phyloP scores from a whole-genome alignment of 164 flowering plant species.

The Cinnamomum chago region DNA sequence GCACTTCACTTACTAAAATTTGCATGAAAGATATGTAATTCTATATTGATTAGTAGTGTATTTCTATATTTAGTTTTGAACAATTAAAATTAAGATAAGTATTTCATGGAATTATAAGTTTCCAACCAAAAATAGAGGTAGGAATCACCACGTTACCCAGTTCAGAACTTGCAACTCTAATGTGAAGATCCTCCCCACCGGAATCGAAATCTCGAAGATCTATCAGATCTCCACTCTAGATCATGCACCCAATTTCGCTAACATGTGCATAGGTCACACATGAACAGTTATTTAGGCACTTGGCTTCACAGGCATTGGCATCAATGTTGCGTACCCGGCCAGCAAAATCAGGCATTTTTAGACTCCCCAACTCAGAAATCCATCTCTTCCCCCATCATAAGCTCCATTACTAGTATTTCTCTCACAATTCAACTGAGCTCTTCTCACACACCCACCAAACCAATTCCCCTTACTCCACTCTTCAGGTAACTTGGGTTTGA shows the following conservation, averaged over 20 bases:
- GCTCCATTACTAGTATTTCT: background rate
- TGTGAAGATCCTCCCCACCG: constrained; percentile 10
- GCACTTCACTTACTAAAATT: background rate
- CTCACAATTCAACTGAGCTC: constrained; percentile 7
- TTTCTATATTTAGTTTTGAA: background rate
- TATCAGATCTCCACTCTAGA: constrained; percentile 3
- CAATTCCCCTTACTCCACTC: constrained; percentile 15
- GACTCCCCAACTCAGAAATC: constrained; percentile 11
- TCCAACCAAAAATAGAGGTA: background rate
- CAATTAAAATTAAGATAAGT: background rate
- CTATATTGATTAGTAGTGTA: background rate
- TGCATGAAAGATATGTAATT: background rate
- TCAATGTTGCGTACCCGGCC: background rate
- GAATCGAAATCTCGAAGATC: background rate
- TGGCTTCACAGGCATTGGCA: constrained; percentile 3
- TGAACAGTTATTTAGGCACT: constrained; percentile 25
- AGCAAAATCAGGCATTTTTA: constrained; percentile 24
- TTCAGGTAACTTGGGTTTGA: background rate
- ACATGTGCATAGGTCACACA: constrained; percentile 23
- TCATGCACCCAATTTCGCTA: constrained; percentile 5
- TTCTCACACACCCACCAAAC: constrained; percentile 21
- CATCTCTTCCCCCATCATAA: background rate
- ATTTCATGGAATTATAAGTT: background rate
- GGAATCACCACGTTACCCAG: constrained; percentile 4
- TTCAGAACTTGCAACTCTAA: constrained; percentile 13